phyloP scores from a whole-genome alignment of 208 protist species.

The Trypanosoma brucei region DNA sequence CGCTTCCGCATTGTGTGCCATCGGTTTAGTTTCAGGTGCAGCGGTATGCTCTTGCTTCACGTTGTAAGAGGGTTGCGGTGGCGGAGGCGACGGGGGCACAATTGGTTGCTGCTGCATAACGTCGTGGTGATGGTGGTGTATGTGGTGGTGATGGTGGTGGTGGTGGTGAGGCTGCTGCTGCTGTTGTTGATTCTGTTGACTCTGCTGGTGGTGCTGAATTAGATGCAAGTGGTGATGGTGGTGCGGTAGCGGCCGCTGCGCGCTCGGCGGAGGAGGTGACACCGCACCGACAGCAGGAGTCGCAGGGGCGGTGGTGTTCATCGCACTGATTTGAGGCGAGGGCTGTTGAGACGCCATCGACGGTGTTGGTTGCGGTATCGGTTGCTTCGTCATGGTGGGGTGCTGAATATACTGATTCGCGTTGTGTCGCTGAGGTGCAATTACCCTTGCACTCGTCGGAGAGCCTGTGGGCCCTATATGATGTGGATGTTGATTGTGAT shows the following conservation, averaged over 20 bases:
- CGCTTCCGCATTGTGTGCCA: constrained; percentile 11
- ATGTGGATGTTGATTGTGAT: constrained; percentile 13
- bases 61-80: neutral
- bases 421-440: constrained; percentile 14
- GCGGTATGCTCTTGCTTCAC: constrained; percentile 15
- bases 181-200: constrained; percentile 4
- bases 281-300: neutral
- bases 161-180: constrained; percentile 14
- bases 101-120: constrained; percentile 11
- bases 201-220: constrained; percentile 17
- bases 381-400: constrained; percentile 14
- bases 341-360: constrained; percentile 4
- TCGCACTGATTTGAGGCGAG: neutral
- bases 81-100: constrained; percentile 1
- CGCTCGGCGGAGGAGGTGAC: neutral
- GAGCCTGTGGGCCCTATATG: constrained; percentile 13
- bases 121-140: constrained; percentile 23
- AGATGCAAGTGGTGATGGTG: constrained; percentile 20
- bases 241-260: constrained; percentile 6
- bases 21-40: constrained; percentile 9
- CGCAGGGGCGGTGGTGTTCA: constrained; percentile 2
- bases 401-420: constrained; percentile 6
- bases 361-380: constrained; percentile 1
- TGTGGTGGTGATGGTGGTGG: constrained; percentile 10
- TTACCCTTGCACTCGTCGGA: constrained; percentile 6